These are phyloP conservation scores for Tubosaeta sp. DNA, from an alignment of 768 basidiomycete genomes.

Conservation along the genomic window DNA sequence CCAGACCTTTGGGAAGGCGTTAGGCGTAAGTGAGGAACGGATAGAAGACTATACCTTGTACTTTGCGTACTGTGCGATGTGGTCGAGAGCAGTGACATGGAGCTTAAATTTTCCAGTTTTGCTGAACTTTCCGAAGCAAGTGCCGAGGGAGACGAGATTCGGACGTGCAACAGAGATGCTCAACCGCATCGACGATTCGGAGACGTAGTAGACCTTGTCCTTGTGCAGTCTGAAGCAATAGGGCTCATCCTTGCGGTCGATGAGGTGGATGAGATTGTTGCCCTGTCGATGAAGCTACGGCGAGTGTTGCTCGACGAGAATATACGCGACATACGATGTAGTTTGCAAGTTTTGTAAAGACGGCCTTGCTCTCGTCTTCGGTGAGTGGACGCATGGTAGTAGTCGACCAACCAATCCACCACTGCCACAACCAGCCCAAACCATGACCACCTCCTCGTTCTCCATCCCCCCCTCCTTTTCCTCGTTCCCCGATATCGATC, in stretches of 20 bases:
- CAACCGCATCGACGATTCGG: constrained; percentile 89
- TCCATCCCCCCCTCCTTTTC: constrained; percentile 62
- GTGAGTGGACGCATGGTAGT: constrained; percentile 85
- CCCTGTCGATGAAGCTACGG: constrained; percentile 48
- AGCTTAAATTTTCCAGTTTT: constrained; percentile 98
- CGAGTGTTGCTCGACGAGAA: neutral
- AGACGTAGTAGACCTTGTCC: constrained; percentile 95
- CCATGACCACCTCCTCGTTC: constrained; percentile 54
- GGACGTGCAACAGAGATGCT: constrained; percentile 89
- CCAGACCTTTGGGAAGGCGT: constrained; percentile 66
- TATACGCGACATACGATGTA: constrained; percentile 67
- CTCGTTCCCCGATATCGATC: constrained; percentile 64
- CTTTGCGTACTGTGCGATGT: constrained; percentile 93
- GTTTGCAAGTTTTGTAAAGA: constrained; percentile 96
- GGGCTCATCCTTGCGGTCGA: constrained; percentile 91
- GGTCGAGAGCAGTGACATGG: constrained; percentile 90
- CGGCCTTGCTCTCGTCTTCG: constrained; percentile 93
- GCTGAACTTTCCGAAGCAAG: constrained; percentile 96
- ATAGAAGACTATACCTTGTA: constrained; percentile 69
- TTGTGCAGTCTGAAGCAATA: constrained; percentile 95
- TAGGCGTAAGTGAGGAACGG: neutral
- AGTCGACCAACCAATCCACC: neutral
- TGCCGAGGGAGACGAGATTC: constrained; percentile 89
- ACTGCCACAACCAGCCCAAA: constrained; percentile 4
- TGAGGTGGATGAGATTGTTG: constrained; percentile 92